These are phyloP conservation scores for Saksenaea oblongispora DNA, from an alignment of 371 early-diverging fungal species.

Conservation along the genomic window DNA sequence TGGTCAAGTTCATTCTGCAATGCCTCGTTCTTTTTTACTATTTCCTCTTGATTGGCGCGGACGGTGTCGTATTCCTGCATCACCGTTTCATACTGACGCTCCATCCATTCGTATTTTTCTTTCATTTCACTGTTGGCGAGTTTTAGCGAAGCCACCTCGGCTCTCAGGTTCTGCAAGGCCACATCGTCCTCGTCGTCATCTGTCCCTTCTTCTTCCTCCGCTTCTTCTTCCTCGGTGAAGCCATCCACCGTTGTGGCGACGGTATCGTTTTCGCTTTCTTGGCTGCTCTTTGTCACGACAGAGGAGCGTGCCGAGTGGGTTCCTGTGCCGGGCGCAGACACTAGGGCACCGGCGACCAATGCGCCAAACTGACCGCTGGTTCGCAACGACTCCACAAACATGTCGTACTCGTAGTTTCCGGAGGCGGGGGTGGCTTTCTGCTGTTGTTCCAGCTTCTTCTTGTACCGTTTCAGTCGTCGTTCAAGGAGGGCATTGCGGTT, in stretches of 20 bases:
- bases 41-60: slow-evolving; percentile 19
- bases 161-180: slow-evolving; percentile 28
- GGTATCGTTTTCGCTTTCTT: slow-evolving; percentile 5
- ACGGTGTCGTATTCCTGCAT: slow-evolving; percentile 16
- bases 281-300: background rate
- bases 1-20: slow-evolving; percentile 21
- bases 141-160: slow-evolving; percentile 40
- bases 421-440: background rate
- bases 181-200: slow-evolving; percentile 8
- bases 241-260: background rate
- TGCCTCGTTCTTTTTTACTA: slow-evolving; percentile 14
- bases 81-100: slow-evolving; percentile 36
- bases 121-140: slow-evolving; percentile 41
- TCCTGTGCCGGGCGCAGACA: background rate
- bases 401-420: slow-evolving; percentile 20
- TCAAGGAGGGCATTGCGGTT: slow-evolving; percentile 39
- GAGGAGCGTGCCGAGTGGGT: no score
- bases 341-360: slow-evolving; percentile 41
- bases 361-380: slow-evolving; percentile 49
- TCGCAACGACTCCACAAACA: slow-evolving; percentile 43
- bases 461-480: slow-evolving; percentile 38
- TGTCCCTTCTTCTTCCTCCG: background rate
- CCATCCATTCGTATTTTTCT: slow-evolving; percentile 45
- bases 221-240: background rate
- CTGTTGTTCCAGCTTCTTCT: slow-evolving; percentile 27